These are phyloP conservation scores for Melaleuca quinquenervia DNA, from an alignment of 345 rosid species.

Conservation along the genomic window DNA sequence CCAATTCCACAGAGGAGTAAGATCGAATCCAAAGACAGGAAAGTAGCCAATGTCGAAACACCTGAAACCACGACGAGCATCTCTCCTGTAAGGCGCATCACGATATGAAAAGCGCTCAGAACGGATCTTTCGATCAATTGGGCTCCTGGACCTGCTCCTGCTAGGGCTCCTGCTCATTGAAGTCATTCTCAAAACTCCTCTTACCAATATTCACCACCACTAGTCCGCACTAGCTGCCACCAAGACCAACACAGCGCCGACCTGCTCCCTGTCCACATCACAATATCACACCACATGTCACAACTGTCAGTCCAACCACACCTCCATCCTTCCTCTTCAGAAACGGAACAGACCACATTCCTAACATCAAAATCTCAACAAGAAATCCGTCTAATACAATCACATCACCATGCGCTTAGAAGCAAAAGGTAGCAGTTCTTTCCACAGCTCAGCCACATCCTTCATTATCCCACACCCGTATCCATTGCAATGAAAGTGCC, in stretches of 20 bases:
- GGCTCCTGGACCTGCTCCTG: constrained; percentile 79
- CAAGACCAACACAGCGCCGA: constrained; percentile 34
- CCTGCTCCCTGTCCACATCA: constrained; percentile 67
- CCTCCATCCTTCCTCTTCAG: constrained; percentile 32
- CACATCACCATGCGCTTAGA: not conserved
- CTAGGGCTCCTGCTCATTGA: constrained; percentile 64
- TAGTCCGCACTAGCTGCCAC: constrained; percentile 24
- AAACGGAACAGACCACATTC: constrained; percentile 30
- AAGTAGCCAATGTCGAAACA: constrained; percentile 21
- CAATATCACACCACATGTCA: constrained; percentile 54
- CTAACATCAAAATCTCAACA: constrained; percentile 22
- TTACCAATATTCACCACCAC: constrained; percentile 36
- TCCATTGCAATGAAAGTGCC: not conserved
- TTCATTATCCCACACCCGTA: not conserved
- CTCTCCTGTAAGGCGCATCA: constrained; percentile 82
- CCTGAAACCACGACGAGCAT: constrained; percentile 82
- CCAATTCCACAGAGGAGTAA: not conserved
- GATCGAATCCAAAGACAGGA: constrained; percentile 2
- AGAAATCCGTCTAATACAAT: constrained; percentile 5
- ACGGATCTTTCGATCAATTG: constrained; percentile 82
- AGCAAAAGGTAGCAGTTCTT: not conserved
- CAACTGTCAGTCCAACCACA: constrained; percentile 45
- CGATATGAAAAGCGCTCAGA: constrained; percentile 73
- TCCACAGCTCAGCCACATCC: not conserved
- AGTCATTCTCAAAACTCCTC: constrained; percentile 43